Evolutionary conservation across 441 rosid genomes (phyloP), one percentile per base, ranked within the genome.

Genomic region (Hura crepitans): DNA sequence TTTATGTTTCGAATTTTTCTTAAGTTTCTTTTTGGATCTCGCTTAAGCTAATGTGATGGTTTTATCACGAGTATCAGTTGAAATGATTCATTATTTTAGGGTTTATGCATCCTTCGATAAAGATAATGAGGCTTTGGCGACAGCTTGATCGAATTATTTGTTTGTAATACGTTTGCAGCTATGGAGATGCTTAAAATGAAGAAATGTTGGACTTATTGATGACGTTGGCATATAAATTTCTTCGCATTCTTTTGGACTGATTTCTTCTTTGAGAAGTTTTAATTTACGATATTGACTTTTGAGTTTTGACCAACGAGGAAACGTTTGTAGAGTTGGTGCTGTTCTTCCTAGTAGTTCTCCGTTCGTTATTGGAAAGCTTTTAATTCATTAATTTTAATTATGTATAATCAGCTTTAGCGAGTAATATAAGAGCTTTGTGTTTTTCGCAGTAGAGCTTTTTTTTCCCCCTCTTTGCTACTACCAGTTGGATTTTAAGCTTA

Each of bases 81-180:
- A 56, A 56, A 63, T 47, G 33, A 4, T 23, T 59, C 20, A 11
- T 22, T 59, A 13, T 46, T 70, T 55, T 6, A 27, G 79, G 79
- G 76, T 76, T 66, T 1, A 37, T 54, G 37, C 30, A n/a, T 35
- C 49, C 0, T 64, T 54, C 23, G 33, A 13, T 25, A 12, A 10
- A 27, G 15, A 69, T 13, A 56, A 25, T 68, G 23, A 31, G 14
- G 31, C 4, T 45, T 1, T 3, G 14, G 6, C 23, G 35, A 6
- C 25, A 35, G 4, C 10, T 23, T 33, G 9, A 6, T 66, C 11
- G 28, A 31, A 49, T 54, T 35, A 33, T 35, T 4, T 35, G 6
- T 57, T 37, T 27, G 23, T 4, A 58, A 33, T 72, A 7, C 37
- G 54, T 1, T 73, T 73, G 30, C 6, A 6, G 35, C 27, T 15